Evolutionary conservation across 345 rosid genomes (phyloP), one percentile per base, ranked within the genome.

Genomic region (Sapria himalayana): DNA sequence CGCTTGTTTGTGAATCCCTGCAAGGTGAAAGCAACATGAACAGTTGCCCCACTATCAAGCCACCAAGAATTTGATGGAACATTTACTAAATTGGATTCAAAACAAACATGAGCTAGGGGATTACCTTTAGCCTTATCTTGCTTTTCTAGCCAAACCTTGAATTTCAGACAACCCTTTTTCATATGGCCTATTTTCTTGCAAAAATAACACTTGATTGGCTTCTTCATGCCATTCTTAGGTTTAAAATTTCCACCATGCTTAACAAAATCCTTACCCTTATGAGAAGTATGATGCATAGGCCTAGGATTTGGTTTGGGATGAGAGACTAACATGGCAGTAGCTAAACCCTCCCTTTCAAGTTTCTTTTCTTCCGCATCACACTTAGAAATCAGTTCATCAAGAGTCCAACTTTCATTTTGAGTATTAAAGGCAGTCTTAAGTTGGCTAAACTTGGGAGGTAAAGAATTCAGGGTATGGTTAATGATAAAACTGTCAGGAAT

Each of bases 1-100:
- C 48, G 7, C 9, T 42, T 43, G 17, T 19, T 51, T 51, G 7
- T 43, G 43, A 43, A 43, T 6, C 36, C 27, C 18, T 35, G 17
- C 19, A 41, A 5, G 0, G n/a, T 41, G 16, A 19, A 40, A 7
- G 15, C 19, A 22, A 49, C 46, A 40, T 25, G 33, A 13, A 4
- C 17, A 19, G 46, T 39, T 49, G 46, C 29, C 1, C 19, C 25
- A 16, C 29, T 39, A 10, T 49, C 25, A 0, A 39, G 53, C 37
- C 45, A 49, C 45, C 36, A 49, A 19, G 53, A 38, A 38, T n/a
- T 18, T 2, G 37, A 38, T 19, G 21, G 22, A 3, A 5, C 17
- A 2, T 37, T 1, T 10, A 14, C 1, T 3, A 49, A 15, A 29
- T 37, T 25, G 45, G 53, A 49, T 49, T 37, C 24, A 25, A 2